A percentile compares a stretch with the other conserved stretches of the same genome.
Conservation (phyloP, 1,139 yeast species). For the Lodderomyces jiufengensis region DNA sequence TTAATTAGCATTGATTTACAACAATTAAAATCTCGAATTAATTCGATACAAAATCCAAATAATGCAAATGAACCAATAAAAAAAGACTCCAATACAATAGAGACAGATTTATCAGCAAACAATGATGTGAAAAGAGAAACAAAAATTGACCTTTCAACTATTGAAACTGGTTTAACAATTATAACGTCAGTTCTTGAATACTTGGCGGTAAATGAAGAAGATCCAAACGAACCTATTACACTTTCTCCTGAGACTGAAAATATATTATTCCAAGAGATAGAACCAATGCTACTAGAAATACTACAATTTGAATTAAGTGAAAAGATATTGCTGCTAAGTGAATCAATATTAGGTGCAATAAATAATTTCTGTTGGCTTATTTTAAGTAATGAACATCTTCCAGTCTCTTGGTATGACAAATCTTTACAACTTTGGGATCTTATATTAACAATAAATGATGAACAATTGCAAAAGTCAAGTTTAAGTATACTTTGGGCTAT, state of each 20-base stretch:
- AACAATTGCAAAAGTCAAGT: constrained; percentile 39
- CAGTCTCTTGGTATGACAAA: constrained; percentile 34
- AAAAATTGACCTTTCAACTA: constrained; percentile 53
- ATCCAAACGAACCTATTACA: constrained; percentile 19
- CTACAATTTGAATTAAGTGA: constrained; percentile 27
- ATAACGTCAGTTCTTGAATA: constrained; percentile 73
- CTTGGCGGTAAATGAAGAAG: constrained; percentile 29
- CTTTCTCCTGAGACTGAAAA: constrained; percentile 22
- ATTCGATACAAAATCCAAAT: constrained; percentile 20
- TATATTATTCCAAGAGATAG: constrained; percentile 27
- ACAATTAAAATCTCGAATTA: constrained; percentile 31
- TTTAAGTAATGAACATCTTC: constrained; percentile 29
- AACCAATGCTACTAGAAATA: constrained; percentile 42
- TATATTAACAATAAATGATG: constrained; percentile 17
- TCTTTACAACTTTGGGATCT: constrained; percentile 38
- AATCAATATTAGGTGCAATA: constrained; percentile 59
- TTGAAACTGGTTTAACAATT: constrained; percentile 71
- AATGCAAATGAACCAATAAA: constrained; percentile 36
- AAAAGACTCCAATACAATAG: constrained; percentile 26
- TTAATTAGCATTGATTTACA: constrained; percentile 42
- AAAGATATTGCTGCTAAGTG: constrained; percentile 34
- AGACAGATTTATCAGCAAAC: constrained; percentile 12
- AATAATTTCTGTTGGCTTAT: constrained; percentile 67
- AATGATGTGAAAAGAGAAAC: constrained; percentile 33
- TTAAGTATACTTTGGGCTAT: constrained; percentile 65